Base-by-base conservation (phyloP, 169 alveolate species). In the Plasmodium coatneyi region DNA sequence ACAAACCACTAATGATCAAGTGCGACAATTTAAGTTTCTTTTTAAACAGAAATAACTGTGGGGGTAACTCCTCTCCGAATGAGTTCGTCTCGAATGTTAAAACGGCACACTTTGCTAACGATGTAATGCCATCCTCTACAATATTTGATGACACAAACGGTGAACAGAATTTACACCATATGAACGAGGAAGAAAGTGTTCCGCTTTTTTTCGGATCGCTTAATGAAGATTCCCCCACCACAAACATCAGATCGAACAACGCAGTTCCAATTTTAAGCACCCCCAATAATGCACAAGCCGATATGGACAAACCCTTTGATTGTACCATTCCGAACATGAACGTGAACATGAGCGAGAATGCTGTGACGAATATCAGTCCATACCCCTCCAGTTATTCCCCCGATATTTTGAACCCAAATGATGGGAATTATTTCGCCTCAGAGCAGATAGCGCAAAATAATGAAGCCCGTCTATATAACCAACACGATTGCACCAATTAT, bases 1-100 rank as follows among this genome's bases (percentile, higher is more conserved):
- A 70, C 70, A 83, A 83, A 41, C 92, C 92, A 4, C 16, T 83
- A n/a, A 39, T 66, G 92, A 83, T 83, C 19, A 83, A 70, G 28
- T 83, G 92, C 10, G 74, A 66, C 36, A 41, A 83, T 30, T 41
- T 83, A 30, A 83, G 32, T 83, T 70, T 83, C 30, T 39, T 83
- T 66, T 41, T 83, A 66, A 32, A 41, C 41, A 83, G 49, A 70
- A 66, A 83, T 70, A 83, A 70, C 25, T 41, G n/a, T 36, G 82
- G 49, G 46, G 49, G 52, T 4, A 41, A 41, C 5, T 1, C n/a
- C 76, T 66, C 9, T 41, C 30, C 41, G 12, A 28, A 66, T 9
- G n/a, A 66, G 30, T 25, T 66, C 30, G 19, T 10, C 36, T 7
- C 36, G 9, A 49, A 49, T 66, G 76, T 2, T 66, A 66, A 66